A percentile compares a stretch with the other conserved stretches of the same genome.
Conservation (phyloP, 1,284 basidiomycete genomes). For the Vanrija sp. region DNA sequence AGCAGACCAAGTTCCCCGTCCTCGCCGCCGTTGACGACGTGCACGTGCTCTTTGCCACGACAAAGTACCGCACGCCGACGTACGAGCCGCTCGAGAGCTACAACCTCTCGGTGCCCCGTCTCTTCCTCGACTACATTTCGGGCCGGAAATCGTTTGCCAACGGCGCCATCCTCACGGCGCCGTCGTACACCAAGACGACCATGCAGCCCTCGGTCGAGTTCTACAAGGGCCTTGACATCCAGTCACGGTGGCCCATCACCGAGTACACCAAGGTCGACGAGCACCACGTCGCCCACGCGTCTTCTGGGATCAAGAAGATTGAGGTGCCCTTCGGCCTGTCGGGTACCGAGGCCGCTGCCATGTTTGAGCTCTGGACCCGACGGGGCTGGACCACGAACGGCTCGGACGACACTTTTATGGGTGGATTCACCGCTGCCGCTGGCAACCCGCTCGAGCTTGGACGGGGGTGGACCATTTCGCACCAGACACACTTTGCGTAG, state of each 20-base stretch:
- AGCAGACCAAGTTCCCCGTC: conserved; percentile 69
- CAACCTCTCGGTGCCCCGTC: conserved; percentile 73
- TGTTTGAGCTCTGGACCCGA: conserved; percentile 44
- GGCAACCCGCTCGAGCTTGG: conserved; percentile 42
- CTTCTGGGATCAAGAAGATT: conserved; percentile 31
- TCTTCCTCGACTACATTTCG: conserved; percentile 70
- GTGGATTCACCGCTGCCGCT: conserved; percentile 30
- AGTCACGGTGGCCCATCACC: conserved; percentile 25
- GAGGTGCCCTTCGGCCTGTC: conserved; percentile 40
- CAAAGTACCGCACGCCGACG: conserved; percentile 73
- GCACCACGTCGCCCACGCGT: conserved; percentile 36
- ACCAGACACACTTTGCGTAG: conserved; percentile 7
- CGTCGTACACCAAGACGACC: conserved; percentile 30
- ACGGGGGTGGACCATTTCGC: conserved; percentile 11
- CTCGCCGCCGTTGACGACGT: conserved; percentile 82
- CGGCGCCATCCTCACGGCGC: conserved; percentile 38
- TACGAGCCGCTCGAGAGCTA: conserved; percentile 69
- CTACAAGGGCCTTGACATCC: conserved; percentile 23
- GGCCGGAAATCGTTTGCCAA: conserved; percentile 61
- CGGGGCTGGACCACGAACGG: conserved; percentile 39
- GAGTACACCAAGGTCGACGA: conserved; percentile 40
- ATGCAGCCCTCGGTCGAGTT: conserved; percentile 28
- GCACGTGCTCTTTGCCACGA: conserved; percentile 71
- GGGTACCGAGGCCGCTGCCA: conserved; percentile 42
- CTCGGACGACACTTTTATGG: conserved; percentile 46